Conservation (phyloP, 352 stramenopile species). For the Halophytophthora batemanensis region DNA sequence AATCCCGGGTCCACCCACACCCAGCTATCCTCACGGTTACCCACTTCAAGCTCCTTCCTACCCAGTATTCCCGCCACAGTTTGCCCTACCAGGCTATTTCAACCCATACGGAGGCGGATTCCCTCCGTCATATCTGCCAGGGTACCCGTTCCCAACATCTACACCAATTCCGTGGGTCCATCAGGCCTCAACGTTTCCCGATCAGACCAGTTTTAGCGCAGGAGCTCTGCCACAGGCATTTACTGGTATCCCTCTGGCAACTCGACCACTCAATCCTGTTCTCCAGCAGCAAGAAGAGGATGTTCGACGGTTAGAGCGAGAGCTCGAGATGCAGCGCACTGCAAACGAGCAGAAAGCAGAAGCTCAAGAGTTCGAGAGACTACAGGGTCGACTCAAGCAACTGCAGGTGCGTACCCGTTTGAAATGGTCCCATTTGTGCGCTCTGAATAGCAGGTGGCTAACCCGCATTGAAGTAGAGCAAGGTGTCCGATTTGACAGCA, state of each 20-base stretch:
- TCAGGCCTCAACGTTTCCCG: conserved; percentile 2
- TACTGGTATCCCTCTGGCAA: background rate
- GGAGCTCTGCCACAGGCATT: too few species aligned
- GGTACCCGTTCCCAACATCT: conserved; percentile 4
- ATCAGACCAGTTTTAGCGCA: conserved; percentile 2
- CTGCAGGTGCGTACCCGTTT: conserved; percentile 20
- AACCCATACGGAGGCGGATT: conserved; percentile 19
- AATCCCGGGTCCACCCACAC: background rate
- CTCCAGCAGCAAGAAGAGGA: conserved; percentile 25
- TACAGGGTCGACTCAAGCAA: conserved; percentile 20
- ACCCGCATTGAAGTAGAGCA: conserved; percentile 29
- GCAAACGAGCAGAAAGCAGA: conserved; percentile 16
- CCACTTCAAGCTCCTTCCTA: conserved; percentile 1
- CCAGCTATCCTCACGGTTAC: conserved; percentile 8
- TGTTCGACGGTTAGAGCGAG: conserved; percentile 20
- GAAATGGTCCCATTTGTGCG: background rate
- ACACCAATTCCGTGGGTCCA: conserved; percentile 6
- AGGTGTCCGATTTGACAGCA: conserved; percentile 19
- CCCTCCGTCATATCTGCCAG: conserved; percentile 12
- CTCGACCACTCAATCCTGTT: background rate
- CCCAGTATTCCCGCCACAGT: conserved; percentile 5
- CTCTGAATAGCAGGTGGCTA: conserved; percentile 10
- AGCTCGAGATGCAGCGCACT: conserved; percentile 20
- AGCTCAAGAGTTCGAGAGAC: conserved; percentile 21
- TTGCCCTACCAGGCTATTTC: conserved; percentile 1